phyloP scores from a whole-genome alignment of 169 alveolate genomes.

The Cryptosporidium bovis region DNA sequence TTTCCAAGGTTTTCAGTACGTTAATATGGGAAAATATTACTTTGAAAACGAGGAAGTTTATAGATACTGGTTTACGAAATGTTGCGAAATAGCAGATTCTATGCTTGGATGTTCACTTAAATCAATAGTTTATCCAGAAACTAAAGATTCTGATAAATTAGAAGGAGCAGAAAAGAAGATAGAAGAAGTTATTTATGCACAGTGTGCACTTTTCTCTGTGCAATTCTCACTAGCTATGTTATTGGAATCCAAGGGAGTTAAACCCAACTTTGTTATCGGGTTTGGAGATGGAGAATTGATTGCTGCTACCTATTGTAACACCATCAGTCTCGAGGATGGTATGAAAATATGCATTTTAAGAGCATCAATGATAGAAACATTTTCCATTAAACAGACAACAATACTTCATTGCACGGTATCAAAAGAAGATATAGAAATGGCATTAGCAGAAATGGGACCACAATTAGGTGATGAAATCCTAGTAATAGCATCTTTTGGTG shows the following conservation, averaged over 20 bases:
- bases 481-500: constrained; percentile 77
- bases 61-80: constrained; percentile 78
- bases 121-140: constrained; percentile 77
- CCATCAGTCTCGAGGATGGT: constrained; percentile 79
- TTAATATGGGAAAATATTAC: constrained; percentile 68
- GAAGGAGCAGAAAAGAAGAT: constrained; percentile 62
- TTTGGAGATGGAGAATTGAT: constrained; percentile 81
- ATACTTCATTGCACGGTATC: constrained; percentile 76
- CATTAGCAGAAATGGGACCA: constrained; percentile 82
- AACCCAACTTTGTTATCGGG: constrained; percentile 82
- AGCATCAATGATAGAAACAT: constrained; percentile 73
- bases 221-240: constrained; percentile 81
- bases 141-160: constrained; percentile 20
- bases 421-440: constrained; percentile 82
- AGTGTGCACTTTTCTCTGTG: constrained; percentile 83
- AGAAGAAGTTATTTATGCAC: constrained; percentile 77
- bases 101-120: constrained; percentile 78
- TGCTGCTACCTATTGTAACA: constrained; percentile 81
- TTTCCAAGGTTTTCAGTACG: constrained; percentile 77
- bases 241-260: constrained; percentile 80
- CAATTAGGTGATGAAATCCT: constrained; percentile 71
- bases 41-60: constrained; percentile 80
- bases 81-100: constrained; percentile 78
- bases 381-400: constrained; percentile 73
- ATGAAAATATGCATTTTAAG: constrained; percentile 76